Evolutionary conservation across 176 grass and related monocot species (phyloP), one percentile per base, ranked within the genome.

Genomic region (Oryza glumipatula): DNA sequence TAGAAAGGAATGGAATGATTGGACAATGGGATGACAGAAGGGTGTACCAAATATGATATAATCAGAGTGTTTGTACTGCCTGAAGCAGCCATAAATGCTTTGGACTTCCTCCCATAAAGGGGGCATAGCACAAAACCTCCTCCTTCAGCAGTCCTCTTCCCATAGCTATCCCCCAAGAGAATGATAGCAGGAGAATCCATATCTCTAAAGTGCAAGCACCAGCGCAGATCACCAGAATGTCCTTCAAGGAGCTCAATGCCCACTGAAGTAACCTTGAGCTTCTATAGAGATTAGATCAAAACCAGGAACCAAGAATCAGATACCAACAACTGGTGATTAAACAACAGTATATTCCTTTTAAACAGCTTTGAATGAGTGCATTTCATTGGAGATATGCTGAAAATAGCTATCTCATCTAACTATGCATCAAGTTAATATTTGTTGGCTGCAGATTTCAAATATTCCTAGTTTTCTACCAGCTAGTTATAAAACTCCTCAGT

Each of bases 201-300:
- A 84, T 96, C 93, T 89, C 93, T 99, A 72, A 96, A 99, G 85
- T 99, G 91, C 86, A 99, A 90, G 80, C 93, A 99, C 96, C 96
- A 99, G 51, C 91, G 83, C 23, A 72, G 52, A 80, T 94, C 84
- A 77, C 93, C 91, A 80, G 96, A 92, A 80, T 86, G 82, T 73
- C 86, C 91, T 30, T 92, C 93, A 47, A 99, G 85, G 73, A 99
- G 88, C 75, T 99, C 96, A 75, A 96, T 63, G 49, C 96, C 96
- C 80, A 92, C 80, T 1, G 86, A 85, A 65, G 96, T 99, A 75
- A 99, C 89, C 83, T 95, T 99, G 82, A 99, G 79, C 92, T 91
- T 99, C 96, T 99, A 88, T 75, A 88, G 24, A 60, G 83, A 39
- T 36, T 76, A 38, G 39, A 81, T 76, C 74, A 73, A 69, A 73